Base-by-base conservation (phyloP, 306 rosid genomes). In the Delonix regia region DNA sequence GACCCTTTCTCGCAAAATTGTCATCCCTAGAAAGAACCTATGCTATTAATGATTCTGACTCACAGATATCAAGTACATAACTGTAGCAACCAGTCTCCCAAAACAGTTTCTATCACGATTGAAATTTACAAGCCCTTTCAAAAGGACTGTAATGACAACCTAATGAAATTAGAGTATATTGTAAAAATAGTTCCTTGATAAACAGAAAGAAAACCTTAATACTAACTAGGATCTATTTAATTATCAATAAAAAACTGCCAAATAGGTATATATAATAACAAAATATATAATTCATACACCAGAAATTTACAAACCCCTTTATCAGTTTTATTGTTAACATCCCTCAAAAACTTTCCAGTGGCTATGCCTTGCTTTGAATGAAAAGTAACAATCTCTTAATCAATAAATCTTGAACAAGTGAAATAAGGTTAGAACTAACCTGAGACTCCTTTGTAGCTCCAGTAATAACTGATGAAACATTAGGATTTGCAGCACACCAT, bases 391-490 rank as follows among this genome's bases (percentile, higher is more conserved):
- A 36, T 77, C 19, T 21, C n/a, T 67, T 7, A 41, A 21, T 60
- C 41, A 82, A 76, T 25, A 71, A n/a, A 38, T 36, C 24, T 24
- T 45, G 66, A 45, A 33, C 68, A 45, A 27, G 73, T 0, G 59
- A 61, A 42, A 60, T 27, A 33, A 22, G 22, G 8, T 64, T 74
- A 45, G 55, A 82, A 85, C 98, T 52, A 72, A 95, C 99, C 99
- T 95, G 99, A 81, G 97, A 89, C 78, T 95, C 99, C 81, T 92
- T 95, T 14, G 99, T 95, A 21, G 99, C 99, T 14, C 99, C 99
- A 52, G 96, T 88, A 30, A 95, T 95, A 67, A 95, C 99, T 4
- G 98, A 91, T 2, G 99, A 89, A 76, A 95, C 99, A 75, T 93
- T 93, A 52, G 98, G 99, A 88, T 95, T 95, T 12, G 96, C 84